Evolutionary conservation across 164 flowering plant genomes (phyloP), one percentile per base, ranked within the genome.

Genomic region (Akebia trifoliata): DNA sequence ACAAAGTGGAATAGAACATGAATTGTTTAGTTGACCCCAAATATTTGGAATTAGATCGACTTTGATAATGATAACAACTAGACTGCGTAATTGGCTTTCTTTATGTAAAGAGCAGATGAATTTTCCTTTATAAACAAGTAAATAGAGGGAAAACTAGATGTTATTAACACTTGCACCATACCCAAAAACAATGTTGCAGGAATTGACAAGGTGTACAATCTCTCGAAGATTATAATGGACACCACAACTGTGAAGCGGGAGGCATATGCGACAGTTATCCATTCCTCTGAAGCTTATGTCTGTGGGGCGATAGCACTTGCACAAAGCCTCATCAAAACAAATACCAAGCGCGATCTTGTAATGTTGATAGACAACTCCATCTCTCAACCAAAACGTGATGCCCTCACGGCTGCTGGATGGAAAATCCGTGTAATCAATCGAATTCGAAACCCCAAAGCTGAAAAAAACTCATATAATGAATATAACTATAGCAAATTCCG

Each of bases 401-500:
- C 88, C 15, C 82, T 94, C 4, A 60, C 69, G 8, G 74, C 69
- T 3, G 79, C 96, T 36, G 99, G 99, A 0, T 94, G 99, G 99
- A 63, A 70, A 64, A 66, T 94, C 62, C 84, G 84, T 1, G 29
- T 78, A 51, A 90, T 88, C 56, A 59, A 62, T 10, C 74, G 99
- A 17, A 94, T 94, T 65, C 82, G 95, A 4, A 90, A 88, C 77
- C 97, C 97, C 0, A 56, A 62, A 26, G 96, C 97, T 11, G 77
- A 83, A 54, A 83, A 81, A 31, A 21, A 50, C 59, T 31, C 91
- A 6, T 94, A 94, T 76, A 94, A 94, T 54, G 96, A 94, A 61
- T 94, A 83, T 69, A 94, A 94, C 75, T 94, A 94, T 63, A 86
- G 90, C 82, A 90, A 90, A 70, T 74, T 94, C 77, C 70, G 99